Conservation (phyloP, 1,139 yeast genomes). For the Blastobotrys proliferans region DNA sequence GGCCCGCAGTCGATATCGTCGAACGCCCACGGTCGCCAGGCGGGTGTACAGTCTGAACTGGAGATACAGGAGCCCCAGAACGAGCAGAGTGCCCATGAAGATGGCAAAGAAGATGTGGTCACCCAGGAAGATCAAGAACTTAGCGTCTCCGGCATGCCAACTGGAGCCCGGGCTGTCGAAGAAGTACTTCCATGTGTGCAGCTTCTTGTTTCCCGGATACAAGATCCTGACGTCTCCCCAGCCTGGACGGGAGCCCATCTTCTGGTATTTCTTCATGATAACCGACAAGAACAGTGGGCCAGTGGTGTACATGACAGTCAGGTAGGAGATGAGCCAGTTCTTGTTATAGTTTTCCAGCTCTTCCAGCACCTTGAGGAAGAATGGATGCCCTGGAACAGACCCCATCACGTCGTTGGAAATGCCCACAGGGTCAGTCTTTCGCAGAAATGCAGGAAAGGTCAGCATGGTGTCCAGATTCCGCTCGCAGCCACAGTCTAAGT, state of each 20-base stretch:
- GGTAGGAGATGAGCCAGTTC: conserved; percentile 59
- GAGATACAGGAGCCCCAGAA: conserved; percentile 49
- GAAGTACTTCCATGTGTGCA: conserved; percentile 52
- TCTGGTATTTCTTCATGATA: conserved; percentile 81
- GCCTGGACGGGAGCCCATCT: conserved; percentile 15
- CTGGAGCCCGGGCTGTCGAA: conserved; percentile 74
- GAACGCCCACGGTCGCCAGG: not conserved
- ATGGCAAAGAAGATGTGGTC: conserved; percentile 69
- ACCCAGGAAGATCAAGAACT: conserved; percentile 62
- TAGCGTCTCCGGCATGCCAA: conserved; percentile 86
- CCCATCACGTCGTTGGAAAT: conserved; percentile 94
- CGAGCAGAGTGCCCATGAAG: conserved; percentile 58
- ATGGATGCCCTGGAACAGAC: conserved; percentile 80
- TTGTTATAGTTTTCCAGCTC: conserved; percentile 51
- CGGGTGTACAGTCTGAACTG: conserved; percentile 46
- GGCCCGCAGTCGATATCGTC: not conserved
- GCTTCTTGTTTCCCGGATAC: conserved; percentile 54
- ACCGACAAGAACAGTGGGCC: conserved; percentile 88
- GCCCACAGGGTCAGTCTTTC: conserved; percentile 88
- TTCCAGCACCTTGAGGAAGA: conserved; percentile 66
- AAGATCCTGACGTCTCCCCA: conserved; percentile 37
- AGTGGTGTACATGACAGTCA: conserved; percentile 90
- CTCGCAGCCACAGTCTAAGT: conserved; percentile 83
- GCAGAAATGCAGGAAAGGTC: conserved; percentile 76
- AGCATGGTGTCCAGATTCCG: conserved; percentile 73